Percentiles rank a stretch among this genome's conserved stretches.
Conservation (phyloP, 768 basidiomycete genomes). For the Phaffia tasmanica region DNA sequence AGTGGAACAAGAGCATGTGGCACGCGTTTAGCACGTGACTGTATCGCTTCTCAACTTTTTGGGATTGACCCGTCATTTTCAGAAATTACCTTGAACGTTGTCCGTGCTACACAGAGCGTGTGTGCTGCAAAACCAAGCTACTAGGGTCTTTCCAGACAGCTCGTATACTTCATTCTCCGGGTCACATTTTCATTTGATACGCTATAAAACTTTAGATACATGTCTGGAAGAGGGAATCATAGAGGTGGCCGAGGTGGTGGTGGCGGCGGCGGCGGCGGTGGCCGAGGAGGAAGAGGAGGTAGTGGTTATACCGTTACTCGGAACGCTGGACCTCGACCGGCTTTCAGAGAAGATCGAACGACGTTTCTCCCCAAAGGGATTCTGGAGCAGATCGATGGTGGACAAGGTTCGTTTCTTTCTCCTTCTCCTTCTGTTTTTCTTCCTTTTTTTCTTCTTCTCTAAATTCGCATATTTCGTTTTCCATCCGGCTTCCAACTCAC, state of each 20-base stretch:
- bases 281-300: constrained; percentile 10
- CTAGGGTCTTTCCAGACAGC: neutral
- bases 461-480: no score
- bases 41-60: no score
- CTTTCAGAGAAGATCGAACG: constrained; percentile 19
- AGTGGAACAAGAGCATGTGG: no score
- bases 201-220: neutral
- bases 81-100: no score
- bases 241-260: constrained; percentile 6
- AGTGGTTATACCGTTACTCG: neutral
- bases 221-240: neutral
- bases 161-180: neutral
- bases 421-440: neutral
- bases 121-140: no score
- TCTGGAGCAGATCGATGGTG: constrained; percentile 7
- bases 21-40: no score
- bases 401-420: neutral
- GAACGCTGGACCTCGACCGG: constrained; percentile 12
- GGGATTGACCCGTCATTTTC: no score
- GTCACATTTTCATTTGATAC: neutral
- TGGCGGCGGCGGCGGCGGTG: constrained; percentile 4
- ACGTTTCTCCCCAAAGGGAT: constrained; percentile 13
- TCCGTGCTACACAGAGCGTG: no score
- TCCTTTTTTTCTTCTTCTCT: neutral
- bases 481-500: neutral